Conservation (phyloP, 495 filamentous ascomycete species). For the Tetracladium setigerum region DNA sequence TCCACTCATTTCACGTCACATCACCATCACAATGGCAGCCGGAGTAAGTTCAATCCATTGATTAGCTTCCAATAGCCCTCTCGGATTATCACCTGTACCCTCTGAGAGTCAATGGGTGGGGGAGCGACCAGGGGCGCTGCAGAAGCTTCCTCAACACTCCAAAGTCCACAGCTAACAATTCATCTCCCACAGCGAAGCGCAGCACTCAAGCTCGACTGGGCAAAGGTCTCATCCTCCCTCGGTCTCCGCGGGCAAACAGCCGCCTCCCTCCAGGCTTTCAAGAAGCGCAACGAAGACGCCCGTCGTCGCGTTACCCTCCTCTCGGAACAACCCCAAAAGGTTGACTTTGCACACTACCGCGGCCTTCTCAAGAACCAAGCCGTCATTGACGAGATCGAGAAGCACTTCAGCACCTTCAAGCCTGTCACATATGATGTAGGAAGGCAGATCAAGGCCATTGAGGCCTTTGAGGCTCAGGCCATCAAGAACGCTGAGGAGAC, state of each 20-base stretch:
- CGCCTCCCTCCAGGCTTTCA: slow-evolving; percentile 85
- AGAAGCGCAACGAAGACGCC: slow-evolving; percentile 98
- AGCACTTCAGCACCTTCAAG: slow-evolving; percentile 83
- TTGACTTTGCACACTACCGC: slow-evolving; percentile 96
- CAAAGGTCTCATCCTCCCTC: slow-evolving; percentile 80
- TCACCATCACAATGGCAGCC: slow-evolving; percentile 68
- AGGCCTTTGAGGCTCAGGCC: slow-evolving; percentile 94
- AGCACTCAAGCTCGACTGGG: slow-evolving; percentile 99
- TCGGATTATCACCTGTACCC: neutral
- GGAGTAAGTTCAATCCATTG: slow-evolving; percentile 58
- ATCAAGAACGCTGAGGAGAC: slow-evolving; percentile 94
- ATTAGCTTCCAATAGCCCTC: slow-evolving; percentile 8
- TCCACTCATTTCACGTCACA: slow-evolving; percentile 35
- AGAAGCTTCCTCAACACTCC: neutral
- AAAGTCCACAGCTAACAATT: slow-evolving; percentile 15
- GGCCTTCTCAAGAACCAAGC: slow-evolving; percentile 85
- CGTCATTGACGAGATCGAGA: slow-evolving; percentile 93
- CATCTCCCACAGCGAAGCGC: slow-evolving; percentile 71
- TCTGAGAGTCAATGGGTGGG: neutral
- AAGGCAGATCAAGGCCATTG: slow-evolving; percentile 94
- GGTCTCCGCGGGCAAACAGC: slow-evolving; percentile 94
- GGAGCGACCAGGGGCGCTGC: neutral
- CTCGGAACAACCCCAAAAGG: slow-evolving; percentile 64
- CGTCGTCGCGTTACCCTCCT: slow-evolving; percentile 83
- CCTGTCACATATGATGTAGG: slow-evolving; percentile 81